Evolutionary conservation across 1,139 yeast species (phyloP), one percentile per base, ranked within the genome.

Genomic region (Suhomyces taliae): DNA sequence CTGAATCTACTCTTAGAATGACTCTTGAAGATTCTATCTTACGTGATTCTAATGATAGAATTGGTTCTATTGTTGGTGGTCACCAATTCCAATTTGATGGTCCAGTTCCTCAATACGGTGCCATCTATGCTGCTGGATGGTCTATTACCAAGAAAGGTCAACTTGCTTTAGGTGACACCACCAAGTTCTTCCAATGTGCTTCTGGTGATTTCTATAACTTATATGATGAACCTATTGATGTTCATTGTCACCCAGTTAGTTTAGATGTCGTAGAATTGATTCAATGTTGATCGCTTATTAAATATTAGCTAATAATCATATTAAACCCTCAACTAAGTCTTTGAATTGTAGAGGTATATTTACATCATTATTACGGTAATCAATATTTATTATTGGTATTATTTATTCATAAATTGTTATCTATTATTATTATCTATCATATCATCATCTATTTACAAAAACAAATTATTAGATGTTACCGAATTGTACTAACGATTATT

Each of bases 21-120:
- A 56, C 61, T 6, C 62, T 73, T 36, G 52, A 56, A 8, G 69
- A 67, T 34, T 70, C 75, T 2, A 60, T 71, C 26, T 62, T 74
- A 45, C 59, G 64, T 37, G 78, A 74, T 53, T 54, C 68, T 10
- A 64, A 58, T 34, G 61, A 64, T 41, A 59, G 78, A 52, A 67
- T 73, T 43, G 79, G 78, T 3, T 64, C 76, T 26, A 72, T 74
- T 52, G 79, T 74, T 14, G 63, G 71, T 2, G 69, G 69, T 44
- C 68, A 66, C 45, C 78, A 74, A 54, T 70, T 74, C 55, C 79
- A 72, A 57, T 74, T 75, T 50, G 79, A 75, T 53, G 76, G 77
- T 4, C 76, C 78, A 12, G 65, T 70, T 24, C 78, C 78, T 35
- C 77, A 70, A 56, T 63, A 64, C 51, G 78, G 77, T 19, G 59